Conservation (phyloP, 179 eudicot species). For the Spergularia azorica region DNA sequence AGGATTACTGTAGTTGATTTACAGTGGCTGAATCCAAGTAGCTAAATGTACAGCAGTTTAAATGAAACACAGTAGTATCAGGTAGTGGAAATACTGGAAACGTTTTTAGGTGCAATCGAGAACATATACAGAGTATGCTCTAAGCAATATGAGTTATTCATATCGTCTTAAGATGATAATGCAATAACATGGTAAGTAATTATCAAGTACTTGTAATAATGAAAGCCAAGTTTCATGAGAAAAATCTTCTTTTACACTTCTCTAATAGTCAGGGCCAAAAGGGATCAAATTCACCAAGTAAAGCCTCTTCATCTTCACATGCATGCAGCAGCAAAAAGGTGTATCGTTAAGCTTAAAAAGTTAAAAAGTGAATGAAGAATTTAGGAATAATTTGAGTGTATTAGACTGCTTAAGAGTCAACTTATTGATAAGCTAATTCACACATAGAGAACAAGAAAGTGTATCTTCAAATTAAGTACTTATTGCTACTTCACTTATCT, state of each 20-base stretch:
- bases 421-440: not conserved
- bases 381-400: not conserved
- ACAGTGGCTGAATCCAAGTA: too few relatives aligned
- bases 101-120: too few relatives aligned
- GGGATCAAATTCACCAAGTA: not conserved
- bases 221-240: too few relatives aligned
- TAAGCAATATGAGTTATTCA: not conserved
- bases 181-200: too few relatives aligned
- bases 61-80: too few relatives aligned
- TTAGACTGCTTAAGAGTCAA: not conserved
- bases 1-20: too few relatives aligned
- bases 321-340: not conserved
- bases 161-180: too few relatives aligned
- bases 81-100: too few relatives aligned
- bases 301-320: not conserved
- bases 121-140: not conserved
- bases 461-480: too few relatives aligned
- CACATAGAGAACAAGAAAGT: not conserved
- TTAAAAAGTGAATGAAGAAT: not conserved
- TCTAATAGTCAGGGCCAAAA: not conserved
- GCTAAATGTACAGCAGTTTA: too few relatives aligned
- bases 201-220: too few relatives aligned
- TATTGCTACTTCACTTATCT: not conserved
- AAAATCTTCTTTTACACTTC: not conserved
- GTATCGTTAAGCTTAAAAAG: constrained; percentile 16